Evolutionary conservation across 495 filamentous ascomycete genomes (phyloP).

Genomic region (Hypomontagnella monticulosa): DNA sequence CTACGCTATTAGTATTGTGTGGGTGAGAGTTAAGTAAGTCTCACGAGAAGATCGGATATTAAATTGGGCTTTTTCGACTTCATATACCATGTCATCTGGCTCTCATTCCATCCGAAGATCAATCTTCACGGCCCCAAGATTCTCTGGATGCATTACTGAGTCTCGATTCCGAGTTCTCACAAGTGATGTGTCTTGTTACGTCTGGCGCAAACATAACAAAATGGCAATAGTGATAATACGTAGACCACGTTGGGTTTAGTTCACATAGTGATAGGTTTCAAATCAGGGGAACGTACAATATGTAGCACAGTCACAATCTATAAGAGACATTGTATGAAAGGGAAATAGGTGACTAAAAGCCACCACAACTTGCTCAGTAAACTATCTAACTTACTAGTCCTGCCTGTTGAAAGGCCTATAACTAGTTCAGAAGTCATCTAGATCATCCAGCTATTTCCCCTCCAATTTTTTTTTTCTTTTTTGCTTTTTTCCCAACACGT

Average conservation of each 20-base stretch:
- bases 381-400: conserved; percentile 44
- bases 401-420: conserved; percentile 10
- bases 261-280: neutral
- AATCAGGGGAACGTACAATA: no score
- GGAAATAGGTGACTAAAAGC: conserved; percentile 31
- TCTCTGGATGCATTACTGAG: conserved; percentile 26
- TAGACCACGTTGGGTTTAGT: no score
- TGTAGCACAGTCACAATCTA: conserved; percentile 4
- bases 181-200: conserved; percentile 23
- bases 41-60: conserved; percentile 34
- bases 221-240: neutral
- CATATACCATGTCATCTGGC: conserved; percentile 41
- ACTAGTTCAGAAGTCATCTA: conserved; percentile 40
- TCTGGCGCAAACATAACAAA: conserved; percentile 11
- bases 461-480: conserved; percentile 34
- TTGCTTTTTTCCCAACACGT: conserved; percentile 17
- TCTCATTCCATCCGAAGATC: conserved; percentile 49
- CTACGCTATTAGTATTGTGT: no score
- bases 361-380: conserved; percentile 44
- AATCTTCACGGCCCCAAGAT: conserved; percentile 21
- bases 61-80: conserved; percentile 47
- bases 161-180: neutral
- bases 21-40: no score
- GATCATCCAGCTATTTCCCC: conserved; percentile 36
- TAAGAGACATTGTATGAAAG: conserved; percentile 25